Conservation (phyloP, 176 grass and related monocot genomes). For the Eleusine coracana region DNA sequence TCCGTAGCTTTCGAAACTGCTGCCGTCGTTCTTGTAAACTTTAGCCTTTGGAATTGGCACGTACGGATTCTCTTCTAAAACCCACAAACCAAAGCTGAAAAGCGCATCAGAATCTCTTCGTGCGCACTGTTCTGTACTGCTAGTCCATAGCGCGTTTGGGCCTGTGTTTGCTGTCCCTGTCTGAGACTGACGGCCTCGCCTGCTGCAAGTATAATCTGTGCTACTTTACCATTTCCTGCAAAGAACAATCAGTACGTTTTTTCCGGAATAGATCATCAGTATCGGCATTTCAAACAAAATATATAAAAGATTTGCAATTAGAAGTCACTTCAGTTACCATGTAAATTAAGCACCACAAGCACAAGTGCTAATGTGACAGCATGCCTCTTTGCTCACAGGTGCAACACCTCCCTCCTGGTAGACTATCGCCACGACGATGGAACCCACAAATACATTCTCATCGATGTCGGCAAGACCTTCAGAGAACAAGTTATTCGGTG, state of each 20-base stretch:
- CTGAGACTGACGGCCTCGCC: too few species aligned
- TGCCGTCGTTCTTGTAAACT: not conserved
- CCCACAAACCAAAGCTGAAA: not conserved
- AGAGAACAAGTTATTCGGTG: conserved; percentile 85
- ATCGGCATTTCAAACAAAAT: too few species aligned
- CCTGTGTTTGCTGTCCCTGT: not conserved
- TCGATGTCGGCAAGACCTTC: conserved; percentile 80
- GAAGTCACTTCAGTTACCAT: too few species aligned
- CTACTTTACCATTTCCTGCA: not conserved
- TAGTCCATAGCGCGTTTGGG: not conserved
- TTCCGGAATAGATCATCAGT: not conserved
- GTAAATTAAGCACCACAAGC: too few species aligned
- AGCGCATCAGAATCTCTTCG: not conserved
- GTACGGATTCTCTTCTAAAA: not conserved
- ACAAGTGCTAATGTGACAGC: not conserved
- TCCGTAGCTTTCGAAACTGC: not conserved
- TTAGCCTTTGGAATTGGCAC: not conserved
- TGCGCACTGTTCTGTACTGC: not conserved
- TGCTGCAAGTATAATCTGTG: not conserved
- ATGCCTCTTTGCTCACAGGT: conserved; percentile 39
- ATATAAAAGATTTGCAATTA: too few species aligned
- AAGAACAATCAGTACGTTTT: not conserved
- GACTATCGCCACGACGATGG: conserved; percentile 61
- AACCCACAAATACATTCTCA: conserved; percentile 61
- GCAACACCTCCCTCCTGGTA: conserved; percentile 86